These are phyloP conservation scores for Pholiota adiposa DNA, from an alignment of 1,284 basidiomycete species.

Conservation along the genomic window DNA sequence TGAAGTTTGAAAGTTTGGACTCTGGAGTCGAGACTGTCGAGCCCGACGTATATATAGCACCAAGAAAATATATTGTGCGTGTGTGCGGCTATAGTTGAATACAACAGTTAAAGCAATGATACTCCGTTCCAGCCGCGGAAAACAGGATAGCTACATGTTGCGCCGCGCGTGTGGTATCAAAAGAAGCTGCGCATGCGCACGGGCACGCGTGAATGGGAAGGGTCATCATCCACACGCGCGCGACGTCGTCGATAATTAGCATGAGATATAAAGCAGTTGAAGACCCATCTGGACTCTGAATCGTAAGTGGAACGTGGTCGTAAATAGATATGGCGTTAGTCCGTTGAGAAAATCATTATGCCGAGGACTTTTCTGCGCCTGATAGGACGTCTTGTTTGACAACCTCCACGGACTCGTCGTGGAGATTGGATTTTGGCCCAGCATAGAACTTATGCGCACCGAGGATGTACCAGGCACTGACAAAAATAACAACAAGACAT, in stretches of 20 bases:
- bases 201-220: background rate
- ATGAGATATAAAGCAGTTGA: background rate
- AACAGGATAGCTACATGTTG: background rate
- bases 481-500: slow-evolving; percentile 15
- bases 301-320: background rate
- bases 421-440: slow-evolving; percentile 48
- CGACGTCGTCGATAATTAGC: background rate
- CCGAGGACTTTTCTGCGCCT: slow-evolving; percentile 15
- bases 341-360: background rate
- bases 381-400: slow-evolving; percentile 20
- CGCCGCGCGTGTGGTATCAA: background rate
- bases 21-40: too few relatives aligned
- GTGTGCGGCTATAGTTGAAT: background rate
- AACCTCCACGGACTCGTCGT: slow-evolving; percentile 26
- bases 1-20: too few relatives aligned
- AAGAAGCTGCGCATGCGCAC: too few relatives aligned
- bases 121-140: background rate
- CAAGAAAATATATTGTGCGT: background rate
- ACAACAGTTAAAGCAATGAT: background rate
- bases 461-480: slow-evolving; percentile 45
- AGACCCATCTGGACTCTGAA: slow-evolving; percentile 1
- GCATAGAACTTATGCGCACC: slow-evolving; percentile 52
- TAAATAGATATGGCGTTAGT: background rate
- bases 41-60: background rate
- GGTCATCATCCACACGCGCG: background rate